Base-by-base conservation (phyloP, 768 basidiomycete species). In the Hydnum rufescens region DNA sequence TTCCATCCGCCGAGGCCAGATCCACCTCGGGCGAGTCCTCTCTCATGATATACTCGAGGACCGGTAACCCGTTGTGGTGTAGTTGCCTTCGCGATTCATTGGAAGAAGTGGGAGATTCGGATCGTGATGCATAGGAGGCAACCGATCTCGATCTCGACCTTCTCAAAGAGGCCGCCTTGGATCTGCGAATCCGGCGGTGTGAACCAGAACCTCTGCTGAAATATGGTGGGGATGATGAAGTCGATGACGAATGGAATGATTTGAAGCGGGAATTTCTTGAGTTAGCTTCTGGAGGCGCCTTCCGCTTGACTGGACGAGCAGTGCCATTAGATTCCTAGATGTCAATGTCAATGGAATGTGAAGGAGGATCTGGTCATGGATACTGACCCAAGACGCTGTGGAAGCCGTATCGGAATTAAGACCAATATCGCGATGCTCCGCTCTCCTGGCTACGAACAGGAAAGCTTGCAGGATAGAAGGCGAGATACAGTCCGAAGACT, bases 201-300 rank as follows among this genome's bases (percentile, higher is more conserved):
- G n/a, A n/a, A n/a, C n/a, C n/a, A n/a, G n/a, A n/a, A n/a, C n/a
- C n/a, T n/a, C n/a, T n/a, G n/a, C n/a, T n/a, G n/a, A n/a, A n/a
- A n/a, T n/a, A n/a, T n/a, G n/a, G n/a, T n/a, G n/a, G n/a, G n/a
- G n/a, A n/a, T n/a, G n/a, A n/a, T n/a, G n/a, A n/a, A n/a, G n/a
- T n/a, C n/a, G n/a, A n/a, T n/a, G n/a, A n/a, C n/a, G n/a, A 50
- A 22, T 47, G 44, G 19, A 5, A 22, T 25, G n/a, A 18, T 18
- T 4, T 5, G 28, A 32, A 51, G 49, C 36, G 53, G 49, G 18
- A 26, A 32, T 34, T 26, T 29, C 61, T 60, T 28, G 56, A 53
- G 42, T 39, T 22, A 39, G 13, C 22, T 39, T 22, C 36, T 13
- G 36, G 36, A 13, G 36, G 36, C 22, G 36, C 22, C 36, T 39